Evolutionary conservation across 139 green algal species (phyloP), one percentile per base, ranked within the genome.

Genomic region (Trebouxia sp.): DNA sequence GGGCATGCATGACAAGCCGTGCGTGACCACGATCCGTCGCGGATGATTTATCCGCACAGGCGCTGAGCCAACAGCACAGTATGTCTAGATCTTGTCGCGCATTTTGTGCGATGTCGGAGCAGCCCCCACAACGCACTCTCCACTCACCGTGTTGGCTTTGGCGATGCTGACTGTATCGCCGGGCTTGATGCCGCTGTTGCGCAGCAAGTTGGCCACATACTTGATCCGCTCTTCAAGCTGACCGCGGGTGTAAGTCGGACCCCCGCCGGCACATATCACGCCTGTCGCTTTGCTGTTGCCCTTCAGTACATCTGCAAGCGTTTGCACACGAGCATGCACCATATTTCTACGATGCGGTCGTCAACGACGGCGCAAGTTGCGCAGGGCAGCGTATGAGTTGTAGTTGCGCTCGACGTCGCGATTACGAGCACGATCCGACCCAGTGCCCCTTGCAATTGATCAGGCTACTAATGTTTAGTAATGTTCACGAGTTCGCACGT

Each of bases 71-170:
- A 11, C 17, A 50, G 28, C 26, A 35, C 1, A n/a, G 15, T 35
- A 47, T 75, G 43, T 20, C 12, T 32, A n/a, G n/a, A n/a, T n/a
- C n/a, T n/a, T n/a, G n/a, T n/a, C n/a, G n/a, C n/a, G n/a, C n/a
- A n/a, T n/a, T n/a, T n/a, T n/a, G n/a, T n/a, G n/a, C n/a, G n/a
- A n/a, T n/a, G n/a, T n/a, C n/a, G n/a, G n/a, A n/a, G n/a, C n/a
- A n/a, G 14, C 15, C 3, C 14, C 47, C 20, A 53, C 4, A 6
- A 53, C 20, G 47, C 47, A 65, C 7, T 20, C 30, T n/a, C 26
- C 12, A 50, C 81, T 76, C 38, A 91, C 89, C 79, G 89, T 93
- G 82, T 95, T 95, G n/a, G 81, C 62, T 12, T 92, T 86, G 0
- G 85, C 87, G 17, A 93, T 89, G 75, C 80, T 88, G 12, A 94